Conservation (phyloP, 2,329 filamentous ascomycete species). For the Venturia pyrina region DNA sequence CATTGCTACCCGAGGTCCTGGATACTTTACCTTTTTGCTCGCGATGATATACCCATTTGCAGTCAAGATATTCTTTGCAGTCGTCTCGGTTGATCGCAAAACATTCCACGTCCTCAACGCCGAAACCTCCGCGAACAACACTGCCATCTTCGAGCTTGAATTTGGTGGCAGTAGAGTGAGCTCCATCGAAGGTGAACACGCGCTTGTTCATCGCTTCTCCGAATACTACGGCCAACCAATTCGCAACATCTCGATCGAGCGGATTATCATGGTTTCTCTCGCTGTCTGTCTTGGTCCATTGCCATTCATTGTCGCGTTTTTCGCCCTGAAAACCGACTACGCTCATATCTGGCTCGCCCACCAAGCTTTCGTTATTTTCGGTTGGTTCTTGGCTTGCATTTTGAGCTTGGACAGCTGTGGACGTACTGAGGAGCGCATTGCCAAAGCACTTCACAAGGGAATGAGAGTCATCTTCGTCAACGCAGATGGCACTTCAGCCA, state of each 20-base stretch:
- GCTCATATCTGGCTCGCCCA: neutral
- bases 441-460: neutral
- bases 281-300: neutral
- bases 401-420: neutral
- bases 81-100: neutral
- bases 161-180: neutral
- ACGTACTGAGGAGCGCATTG: neutral
- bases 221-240: neutral
- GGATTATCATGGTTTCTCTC: neutral
- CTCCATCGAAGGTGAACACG: neutral
- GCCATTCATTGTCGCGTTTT: neutral
- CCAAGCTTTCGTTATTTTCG: neutral
- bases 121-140: neutral
- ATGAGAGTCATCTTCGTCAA: neutral
- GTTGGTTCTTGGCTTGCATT: neutral
- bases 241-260: neutral
- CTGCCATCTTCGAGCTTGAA: neutral
- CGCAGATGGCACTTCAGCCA: neutral
- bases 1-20: neutral
- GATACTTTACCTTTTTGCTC: neutral
- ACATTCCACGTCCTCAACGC: slow-evolving; percentile 3
- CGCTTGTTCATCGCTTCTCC: neutral
- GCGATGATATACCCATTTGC: neutral
- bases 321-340: neutral
- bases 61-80: neutral